These are phyloP conservation scores for Tricholoma saponaceum DNA, from an alignment of 768 basidiomycete genomes.

Conservation along the genomic window DNA sequence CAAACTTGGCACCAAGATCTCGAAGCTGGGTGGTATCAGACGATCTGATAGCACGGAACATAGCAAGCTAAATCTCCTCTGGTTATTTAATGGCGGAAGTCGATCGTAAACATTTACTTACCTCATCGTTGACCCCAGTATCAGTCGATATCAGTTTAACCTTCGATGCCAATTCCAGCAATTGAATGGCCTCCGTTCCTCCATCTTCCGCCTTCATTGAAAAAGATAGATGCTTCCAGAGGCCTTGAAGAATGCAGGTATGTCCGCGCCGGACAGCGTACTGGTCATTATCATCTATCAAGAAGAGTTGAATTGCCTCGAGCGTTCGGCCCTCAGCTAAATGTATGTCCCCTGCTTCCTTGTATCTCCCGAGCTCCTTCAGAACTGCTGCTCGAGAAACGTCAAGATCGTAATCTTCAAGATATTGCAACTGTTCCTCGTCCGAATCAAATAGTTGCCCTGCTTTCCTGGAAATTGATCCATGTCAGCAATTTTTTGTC, in stretches of 20 bases:
- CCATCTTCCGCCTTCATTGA: slow-evolving; percentile 19
- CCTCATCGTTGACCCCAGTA: slow-evolving; percentile 11
- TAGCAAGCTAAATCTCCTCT: slow-evolving; percentile 11
- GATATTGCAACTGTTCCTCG: slow-evolving; percentile 53
- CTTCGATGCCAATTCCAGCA: slow-evolving; percentile 22
- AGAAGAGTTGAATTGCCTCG: slow-evolving; percentile 45
- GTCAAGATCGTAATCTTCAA: slow-evolving; percentile 51
- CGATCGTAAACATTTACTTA: background rate
- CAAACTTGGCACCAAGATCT: slow-evolving; percentile 27
- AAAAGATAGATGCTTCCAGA: slow-evolving; percentile 48
- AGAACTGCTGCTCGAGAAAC: slow-evolving; percentile 42
- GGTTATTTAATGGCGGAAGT: background rate
- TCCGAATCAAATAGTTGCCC: slow-evolving; percentile 42
- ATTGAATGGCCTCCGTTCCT: slow-evolving; percentile 7
- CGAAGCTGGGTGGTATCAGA: slow-evolving; percentile 23
- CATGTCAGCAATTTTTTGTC: slow-evolving; percentile 1
- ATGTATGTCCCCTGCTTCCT: slow-evolving; percentile 52
- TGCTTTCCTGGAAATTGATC: slow-evolving; percentile 34
- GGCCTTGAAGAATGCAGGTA: slow-evolving; percentile 35
- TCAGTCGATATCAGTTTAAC: slow-evolving; percentile 12
- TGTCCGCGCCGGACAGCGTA: slow-evolving; percentile 30
- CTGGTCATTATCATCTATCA: slow-evolving; percentile 27
- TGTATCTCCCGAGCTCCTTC: slow-evolving; percentile 33
- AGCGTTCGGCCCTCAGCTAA: slow-evolving; percentile 41
- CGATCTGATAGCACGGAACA: slow-evolving; percentile 16